A percentile compares a stretch with the other conserved stretches of the same genome.
Conservation (phyloP, 2,329 filamentous ascomycete species). For the Samsoniella hepiali region DNA sequence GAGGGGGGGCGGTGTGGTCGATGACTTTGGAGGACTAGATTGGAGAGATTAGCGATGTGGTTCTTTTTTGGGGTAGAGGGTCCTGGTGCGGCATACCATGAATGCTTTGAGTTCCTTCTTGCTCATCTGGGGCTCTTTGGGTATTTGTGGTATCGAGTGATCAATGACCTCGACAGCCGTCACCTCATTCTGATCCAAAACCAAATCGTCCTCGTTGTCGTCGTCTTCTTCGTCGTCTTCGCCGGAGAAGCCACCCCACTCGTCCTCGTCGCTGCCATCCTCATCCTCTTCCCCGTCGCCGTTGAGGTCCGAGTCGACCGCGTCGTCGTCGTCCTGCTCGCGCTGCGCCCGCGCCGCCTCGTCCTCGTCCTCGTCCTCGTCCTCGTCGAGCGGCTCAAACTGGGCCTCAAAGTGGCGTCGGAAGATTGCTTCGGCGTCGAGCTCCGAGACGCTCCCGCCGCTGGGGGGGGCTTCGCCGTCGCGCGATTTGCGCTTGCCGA, state of each 20-base stretch:
- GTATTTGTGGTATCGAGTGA: slow-evolving; percentile 44
- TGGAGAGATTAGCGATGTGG: slow-evolving; percentile 16
- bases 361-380: slow-evolving; percentile 23
- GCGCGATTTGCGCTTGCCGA: slow-evolving; percentile 48
- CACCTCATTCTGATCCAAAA: slow-evolving; percentile 19
- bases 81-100: slow-evolving; percentile 52
- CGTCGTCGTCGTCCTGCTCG: slow-evolving; percentile 29
- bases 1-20: slow-evolving; percentile 43
- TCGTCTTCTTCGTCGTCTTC: slow-evolving; percentile 25
- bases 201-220: slow-evolving; percentile 22
- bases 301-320: slow-evolving; percentile 29
- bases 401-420: slow-evolving; percentile 82
- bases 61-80: background rate
- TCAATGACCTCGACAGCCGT: slow-evolving; percentile 59
- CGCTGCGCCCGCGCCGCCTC: slow-evolving; percentile 30
- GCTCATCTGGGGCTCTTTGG: slow-evolving; percentile 46
- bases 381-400: slow-evolving; percentile 67
- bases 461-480: slow-evolving; percentile 9
- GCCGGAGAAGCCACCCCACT: slow-evolving; percentile 25
- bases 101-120: slow-evolving; percentile 74
- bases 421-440: slow-evolving; percentile 71
- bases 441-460: slow-evolving; percentile 31
- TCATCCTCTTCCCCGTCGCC: slow-evolving; percentile 34
- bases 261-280: slow-evolving; percentile 35
- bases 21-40: slow-evolving; percentile 37